These are phyloP conservation scores for Setomelanomma holmii DNA, from an alignment of 2,329 filamentous ascomycete genomes.

Conservation along the genomic window DNA sequence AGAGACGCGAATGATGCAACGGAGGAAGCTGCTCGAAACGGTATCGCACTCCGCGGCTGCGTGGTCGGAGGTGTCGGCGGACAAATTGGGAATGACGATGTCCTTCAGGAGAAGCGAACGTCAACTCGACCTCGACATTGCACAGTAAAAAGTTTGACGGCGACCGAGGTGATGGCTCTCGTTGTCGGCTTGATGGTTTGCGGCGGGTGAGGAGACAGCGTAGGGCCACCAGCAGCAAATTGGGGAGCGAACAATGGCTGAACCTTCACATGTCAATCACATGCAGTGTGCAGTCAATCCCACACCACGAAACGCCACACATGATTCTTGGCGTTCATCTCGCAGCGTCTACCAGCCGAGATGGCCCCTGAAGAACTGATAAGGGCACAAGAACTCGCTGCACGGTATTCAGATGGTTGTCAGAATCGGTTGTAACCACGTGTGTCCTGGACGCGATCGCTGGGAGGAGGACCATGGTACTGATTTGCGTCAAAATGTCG, in stretches of 20 bases:
- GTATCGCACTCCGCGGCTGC: slow-evolving; percentile 1
- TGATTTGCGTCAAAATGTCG: not conserved
- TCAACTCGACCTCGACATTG: slow-evolving; percentile 2
- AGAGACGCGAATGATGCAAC: not conserved
- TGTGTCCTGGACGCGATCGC: not conserved
- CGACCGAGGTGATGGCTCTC: not conserved
- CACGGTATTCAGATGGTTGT: too few species aligned
- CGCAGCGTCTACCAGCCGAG: not conserved
- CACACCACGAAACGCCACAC: slow-evolving; percentile 1
- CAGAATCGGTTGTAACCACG: not conserved
- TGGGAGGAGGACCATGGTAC: not conserved
- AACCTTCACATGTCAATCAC: slow-evolving; percentile 3
- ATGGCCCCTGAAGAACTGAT: not conserved
- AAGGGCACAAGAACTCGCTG: not conserved
- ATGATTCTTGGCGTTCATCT: not conserved
- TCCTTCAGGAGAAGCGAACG: not conserved
- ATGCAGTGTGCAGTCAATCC: slow-evolving; percentile 1
- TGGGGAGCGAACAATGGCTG: not conserved
- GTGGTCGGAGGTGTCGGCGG: not conserved
- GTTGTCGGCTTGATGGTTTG: not conserved
- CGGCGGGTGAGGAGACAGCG: slow-evolving; percentile 1
- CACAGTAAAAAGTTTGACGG: not conserved
- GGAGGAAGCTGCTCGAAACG: slow-evolving; percentile 2
- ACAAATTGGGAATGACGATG: not conserved
- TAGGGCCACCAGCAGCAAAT: not conserved